A percentile compares a stretch with the other conserved stretches of the same genome.
Evolutionary conservation across 768 basidiomycete species (phyloP).

Genomic region (Tylopilus felleus): DNA sequence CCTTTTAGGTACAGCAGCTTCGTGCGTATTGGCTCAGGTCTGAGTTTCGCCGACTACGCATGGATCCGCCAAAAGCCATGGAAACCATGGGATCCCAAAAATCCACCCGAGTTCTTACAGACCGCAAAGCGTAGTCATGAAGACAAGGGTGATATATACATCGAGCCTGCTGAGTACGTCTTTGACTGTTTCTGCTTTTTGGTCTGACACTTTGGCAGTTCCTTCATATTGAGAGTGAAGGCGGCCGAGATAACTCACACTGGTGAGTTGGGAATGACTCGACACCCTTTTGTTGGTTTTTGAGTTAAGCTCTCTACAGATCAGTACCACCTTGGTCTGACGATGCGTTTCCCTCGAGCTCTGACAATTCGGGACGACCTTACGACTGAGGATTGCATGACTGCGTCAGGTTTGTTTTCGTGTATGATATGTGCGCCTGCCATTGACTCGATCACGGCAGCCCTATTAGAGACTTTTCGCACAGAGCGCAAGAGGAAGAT

Average conservation of each 20-base stretch:
- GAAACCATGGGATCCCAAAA: conserved; percentile 74
- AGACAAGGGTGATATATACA: conserved; percentile 88
- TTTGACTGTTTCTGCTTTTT: not conserved
- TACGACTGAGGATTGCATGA: conserved; percentile 66
- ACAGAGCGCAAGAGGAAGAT: conserved; percentile 73
- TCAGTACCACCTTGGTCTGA: conserved; percentile 79
- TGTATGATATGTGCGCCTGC: not conserved
- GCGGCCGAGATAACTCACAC: conserved; percentile 85
- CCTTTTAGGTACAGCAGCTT: conserved; percentile 74
- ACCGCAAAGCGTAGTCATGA: conserved; percentile 60
- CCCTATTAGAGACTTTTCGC: conserved; percentile 56
- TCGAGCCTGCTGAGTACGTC: conserved; percentile 82
- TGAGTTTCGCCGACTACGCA: conserved; percentile 81
- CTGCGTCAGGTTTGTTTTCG: conserved; percentile 52
- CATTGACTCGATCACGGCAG: conserved; percentile 32
- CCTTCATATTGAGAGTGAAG: conserved; percentile 91
- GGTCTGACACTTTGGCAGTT: conserved; percentile 45
- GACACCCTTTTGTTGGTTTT: too few species aligned
- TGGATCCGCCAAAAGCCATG: conserved; percentile 82
- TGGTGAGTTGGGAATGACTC: conserved; percentile 41
- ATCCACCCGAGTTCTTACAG: conserved; percentile 66
- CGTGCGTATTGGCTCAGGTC: conserved; percentile 85
- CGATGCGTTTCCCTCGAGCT: conserved; percentile 93
- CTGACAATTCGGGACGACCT: conserved; percentile 77
- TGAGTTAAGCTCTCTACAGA: conserved; percentile 41